Conservation (phyloP, 169 alveolate species). For the Eimeria necatrix region DNA sequence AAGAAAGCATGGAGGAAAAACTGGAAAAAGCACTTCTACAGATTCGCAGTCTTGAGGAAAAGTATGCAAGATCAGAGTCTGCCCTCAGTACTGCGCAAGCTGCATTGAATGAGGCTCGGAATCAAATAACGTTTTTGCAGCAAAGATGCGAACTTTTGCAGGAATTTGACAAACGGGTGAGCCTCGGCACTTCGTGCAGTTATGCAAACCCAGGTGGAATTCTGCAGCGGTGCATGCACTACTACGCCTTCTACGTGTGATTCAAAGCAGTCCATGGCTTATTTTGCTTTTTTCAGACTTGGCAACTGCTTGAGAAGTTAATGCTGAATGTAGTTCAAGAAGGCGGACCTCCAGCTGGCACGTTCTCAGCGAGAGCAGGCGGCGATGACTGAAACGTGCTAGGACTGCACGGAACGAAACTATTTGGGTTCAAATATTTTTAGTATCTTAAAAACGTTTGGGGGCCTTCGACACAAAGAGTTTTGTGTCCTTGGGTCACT, state of each 20-base stretch:
- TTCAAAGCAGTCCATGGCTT: background rate
- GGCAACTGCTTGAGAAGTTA: conserved; percentile 62
- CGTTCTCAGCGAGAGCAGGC: background rate
- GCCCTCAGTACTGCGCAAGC: conserved; percentile 21
- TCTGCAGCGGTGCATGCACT: background rate
- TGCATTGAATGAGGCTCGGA: conserved; percentile 15
- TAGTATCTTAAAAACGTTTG: no score
- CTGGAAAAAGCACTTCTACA: background rate
- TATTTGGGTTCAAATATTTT: no score
- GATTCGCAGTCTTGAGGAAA: conserved; percentile 2
- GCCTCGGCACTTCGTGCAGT: background rate
- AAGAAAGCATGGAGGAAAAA: background rate
- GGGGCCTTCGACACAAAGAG: no score
- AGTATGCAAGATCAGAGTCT: background rate
- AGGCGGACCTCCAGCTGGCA: background rate
- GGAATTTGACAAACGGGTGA: conserved; percentile 57
- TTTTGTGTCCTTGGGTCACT: no score
- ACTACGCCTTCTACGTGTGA: background rate
- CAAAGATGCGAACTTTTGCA: conserved; percentile 55
- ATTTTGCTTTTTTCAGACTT: conserved; percentile 34
- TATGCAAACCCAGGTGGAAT: background rate
- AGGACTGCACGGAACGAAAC: no score
- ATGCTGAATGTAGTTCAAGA: background rate
- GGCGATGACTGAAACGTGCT: background rate
- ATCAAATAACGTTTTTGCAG: conserved; percentile 8